Percentiles rank a stretch among this genome's conserved stretches.
Evolutionary conservation across 495 filamentous ascomycete genomes (phyloP).

Genomic region (Penicillium psychrofluorescens): DNA sequence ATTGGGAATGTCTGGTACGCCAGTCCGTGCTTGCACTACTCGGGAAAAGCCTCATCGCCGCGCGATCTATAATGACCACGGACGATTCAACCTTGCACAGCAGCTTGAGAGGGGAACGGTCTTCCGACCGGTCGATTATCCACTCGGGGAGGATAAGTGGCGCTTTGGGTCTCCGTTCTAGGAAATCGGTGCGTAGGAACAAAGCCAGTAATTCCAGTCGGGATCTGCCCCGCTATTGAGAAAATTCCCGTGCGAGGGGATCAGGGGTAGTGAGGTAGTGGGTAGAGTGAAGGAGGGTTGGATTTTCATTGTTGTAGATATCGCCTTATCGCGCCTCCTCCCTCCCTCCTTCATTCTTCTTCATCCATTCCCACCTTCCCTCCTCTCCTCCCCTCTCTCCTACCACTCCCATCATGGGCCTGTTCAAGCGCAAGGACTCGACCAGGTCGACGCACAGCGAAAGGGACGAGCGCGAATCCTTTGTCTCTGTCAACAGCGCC

Average conservation of each 20-base stretch:
- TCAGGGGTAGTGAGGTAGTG: background rate
- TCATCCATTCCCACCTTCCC: background rate
- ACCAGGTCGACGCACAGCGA: conserved; percentile 46
- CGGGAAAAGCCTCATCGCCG: too few species aligned
- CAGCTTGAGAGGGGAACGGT: background rate
- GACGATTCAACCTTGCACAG: background rate
- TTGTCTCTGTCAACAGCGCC: conserved; percentile 42
- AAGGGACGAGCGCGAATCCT: conserved; percentile 37
- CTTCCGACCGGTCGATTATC: conserved; percentile 1
- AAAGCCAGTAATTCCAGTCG: background rate
- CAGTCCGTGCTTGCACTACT: background rate
- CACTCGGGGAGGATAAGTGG: background rate
- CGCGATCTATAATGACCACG: too few species aligned
- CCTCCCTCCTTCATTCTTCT: conserved; percentile 4
- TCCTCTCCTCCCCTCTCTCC: conserved; percentile 2
- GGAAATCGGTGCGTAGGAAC: conserved; percentile 1
- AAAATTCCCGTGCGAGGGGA: too few species aligned
- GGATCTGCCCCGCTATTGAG: too few species aligned
- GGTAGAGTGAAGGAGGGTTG: background rate
- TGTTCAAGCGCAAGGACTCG: conserved; percentile 57
- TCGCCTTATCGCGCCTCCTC: conserved; percentile 1
- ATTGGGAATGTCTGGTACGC: conserved; percentile 3
- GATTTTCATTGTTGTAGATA: background rate
- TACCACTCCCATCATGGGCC: conserved; percentile 41
- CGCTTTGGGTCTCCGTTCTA: background rate